Conservation (phyloP, 2,329 filamentous ascomycete species). For the Verticillium zaregamsianum region DNA sequence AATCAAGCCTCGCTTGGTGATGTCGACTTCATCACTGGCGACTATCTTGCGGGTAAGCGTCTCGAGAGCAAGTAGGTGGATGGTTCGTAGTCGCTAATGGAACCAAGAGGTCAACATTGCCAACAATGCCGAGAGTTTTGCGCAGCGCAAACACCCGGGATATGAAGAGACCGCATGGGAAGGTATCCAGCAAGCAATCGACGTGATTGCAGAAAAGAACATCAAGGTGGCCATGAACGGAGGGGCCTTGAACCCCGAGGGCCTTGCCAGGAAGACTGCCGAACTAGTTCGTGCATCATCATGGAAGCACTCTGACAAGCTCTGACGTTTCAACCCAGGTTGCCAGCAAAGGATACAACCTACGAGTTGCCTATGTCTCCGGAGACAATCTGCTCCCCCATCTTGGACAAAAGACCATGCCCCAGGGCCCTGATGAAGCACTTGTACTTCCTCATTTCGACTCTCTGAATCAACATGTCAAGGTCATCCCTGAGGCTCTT, state of each 20-base stretch:
- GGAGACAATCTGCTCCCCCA: constrained; percentile 30
- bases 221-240: constrained; percentile 56
- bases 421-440: background rate
- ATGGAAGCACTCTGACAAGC: background rate
- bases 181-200: constrained; percentile 18
- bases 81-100: background rate
- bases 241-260: constrained; percentile 50
- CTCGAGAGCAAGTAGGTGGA: no score
- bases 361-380: constrained; percentile 23
- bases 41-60: background rate
- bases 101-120: background rate
- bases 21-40: background rate
- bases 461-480: background rate
- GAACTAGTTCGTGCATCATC: constrained; percentile 20
- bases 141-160: background rate
- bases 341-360: background rate
- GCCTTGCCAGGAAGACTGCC: constrained; percentile 34
- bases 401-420: background rate
- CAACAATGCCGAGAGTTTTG: background rate
- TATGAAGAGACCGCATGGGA: background rate
- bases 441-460: background rate
- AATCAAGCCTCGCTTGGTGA: background rate
- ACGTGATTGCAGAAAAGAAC: constrained; percentile 34
- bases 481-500: constrained; percentile 2
- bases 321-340: background rate